These are phyloP conservation scores for Pleurotus pulmonarius DNA, from an alignment of 768 basidiomycete genomes.

Conservation along the genomic window DNA sequence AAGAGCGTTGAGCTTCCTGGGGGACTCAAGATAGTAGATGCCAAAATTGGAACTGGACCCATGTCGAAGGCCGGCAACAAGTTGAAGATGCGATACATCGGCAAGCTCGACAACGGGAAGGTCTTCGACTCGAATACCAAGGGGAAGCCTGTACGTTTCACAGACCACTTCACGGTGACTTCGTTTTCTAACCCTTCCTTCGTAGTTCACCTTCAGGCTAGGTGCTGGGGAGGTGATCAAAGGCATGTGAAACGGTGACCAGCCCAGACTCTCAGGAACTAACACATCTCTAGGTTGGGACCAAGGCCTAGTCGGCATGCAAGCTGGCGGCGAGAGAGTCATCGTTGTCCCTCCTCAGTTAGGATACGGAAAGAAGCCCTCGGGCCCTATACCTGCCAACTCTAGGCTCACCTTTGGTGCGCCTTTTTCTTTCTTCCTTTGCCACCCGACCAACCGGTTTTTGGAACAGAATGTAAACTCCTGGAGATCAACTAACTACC, in stretches of 20 bases:
- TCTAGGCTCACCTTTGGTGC: slow-evolving; percentile 81
- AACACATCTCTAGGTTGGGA: slow-evolving; percentile 70
- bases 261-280: background rate
- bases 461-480: slow-evolving; percentile 63
- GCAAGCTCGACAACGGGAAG: slow-evolving; percentile 76
- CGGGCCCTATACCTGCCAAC: slow-evolving; percentile 67
- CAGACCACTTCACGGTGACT: slow-evolving; percentile 1
- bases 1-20: slow-evolving; percentile 48
- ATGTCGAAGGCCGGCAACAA: slow-evolving; percentile 82
- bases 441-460: background rate
- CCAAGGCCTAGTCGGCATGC: slow-evolving; percentile 88
- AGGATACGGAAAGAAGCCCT: slow-evolving; percentile 64
- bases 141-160: slow-evolving; percentile 73
- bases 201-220: slow-evolving; percentile 71
- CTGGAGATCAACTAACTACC: slow-evolving; percentile 55
- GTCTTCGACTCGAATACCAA: slow-evolving; percentile 78
- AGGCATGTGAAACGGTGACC: slow-evolving; percentile 37
- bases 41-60: slow-evolving; percentile 78
- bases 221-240: slow-evolving; percentile 93
- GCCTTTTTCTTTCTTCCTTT: slow-evolving; percentile 19
- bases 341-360: slow-evolving; percentile 70
- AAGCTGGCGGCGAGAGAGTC: slow-evolving; percentile 82
- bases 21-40: slow-evolving; percentile 76
- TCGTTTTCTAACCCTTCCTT: background rate
- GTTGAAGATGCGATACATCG: slow-evolving; percentile 88